A percentile compares a stretch with the other conserved stretches of the same genome.
phyloP scores from a whole-genome alignment of 768 basidiomycete genomes.

The Krasilnikovozyma curviuscula region DNA sequence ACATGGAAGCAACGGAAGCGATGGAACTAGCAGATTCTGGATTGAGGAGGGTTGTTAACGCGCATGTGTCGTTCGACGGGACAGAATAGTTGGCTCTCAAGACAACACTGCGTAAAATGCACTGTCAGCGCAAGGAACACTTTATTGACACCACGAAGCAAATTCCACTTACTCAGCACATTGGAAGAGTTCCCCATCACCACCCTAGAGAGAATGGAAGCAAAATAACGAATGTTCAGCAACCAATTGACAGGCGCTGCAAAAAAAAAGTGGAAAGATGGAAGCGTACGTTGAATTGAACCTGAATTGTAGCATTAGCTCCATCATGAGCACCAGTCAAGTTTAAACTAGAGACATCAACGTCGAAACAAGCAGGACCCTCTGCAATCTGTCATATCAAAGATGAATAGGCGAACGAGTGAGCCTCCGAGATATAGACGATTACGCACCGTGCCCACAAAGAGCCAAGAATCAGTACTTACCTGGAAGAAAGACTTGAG shows the following conservation, averaged over 20 bases:
- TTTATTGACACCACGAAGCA: not conserved
- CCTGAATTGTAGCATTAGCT: constrained; percentile 52
- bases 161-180: not conserved
- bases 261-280: not conserved
- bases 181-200: constrained; percentile 55
- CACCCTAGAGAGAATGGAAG: constrained; percentile 45
- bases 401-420: constrained; percentile 1
- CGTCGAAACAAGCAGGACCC: constrained; percentile 47
- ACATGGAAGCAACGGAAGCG: too few relatives aligned
- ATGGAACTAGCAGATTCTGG: too few relatives aligned
- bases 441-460: constrained; percentile 12
- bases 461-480: not conserved
- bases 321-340: constrained; percentile 40
- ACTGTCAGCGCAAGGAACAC: too few relatives aligned
- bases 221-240: not conserved
- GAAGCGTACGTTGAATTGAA: too few relatives aligned
- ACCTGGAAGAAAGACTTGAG: constrained; percentile 18
- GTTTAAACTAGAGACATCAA: constrained; percentile 38
- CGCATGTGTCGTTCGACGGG: too few relatives aligned
- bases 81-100: too few relatives aligned
- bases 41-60: too few relatives aligned
- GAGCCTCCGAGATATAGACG: constrained; percentile 22
- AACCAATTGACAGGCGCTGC: not conserved
- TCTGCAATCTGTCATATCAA: constrained; percentile 28
- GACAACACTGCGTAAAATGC: too few relatives aligned